A percentile compares a stretch with the other conserved stretches of the same genome.
phyloP scores from a whole-genome alignment of 495 filamentous ascomycete species.

The Haplographium delicatum region DNA sequence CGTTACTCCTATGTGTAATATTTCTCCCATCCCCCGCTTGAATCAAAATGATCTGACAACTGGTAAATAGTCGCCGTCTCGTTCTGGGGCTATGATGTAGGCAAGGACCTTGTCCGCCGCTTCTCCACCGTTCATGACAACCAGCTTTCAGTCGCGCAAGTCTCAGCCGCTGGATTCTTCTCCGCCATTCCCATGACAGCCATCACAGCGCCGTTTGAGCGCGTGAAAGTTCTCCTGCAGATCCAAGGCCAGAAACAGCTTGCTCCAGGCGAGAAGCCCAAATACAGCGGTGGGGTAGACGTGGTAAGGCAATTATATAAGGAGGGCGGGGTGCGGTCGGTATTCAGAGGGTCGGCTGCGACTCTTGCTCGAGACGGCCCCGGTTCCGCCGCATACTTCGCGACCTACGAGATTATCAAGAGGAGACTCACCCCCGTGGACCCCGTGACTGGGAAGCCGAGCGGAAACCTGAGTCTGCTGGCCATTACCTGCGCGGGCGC shows the following conservation, averaged over 20 bases:
- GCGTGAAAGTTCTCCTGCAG: conserved; percentile 96
- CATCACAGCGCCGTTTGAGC: conserved; percentile 97
- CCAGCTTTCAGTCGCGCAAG: conserved; percentile 72
- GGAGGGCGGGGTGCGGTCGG: conserved; percentile 82
- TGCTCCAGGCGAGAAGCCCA: conserved; percentile 83
- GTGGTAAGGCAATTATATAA: conserved; percentile 94
- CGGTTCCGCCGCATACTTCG: conserved; percentile 92
- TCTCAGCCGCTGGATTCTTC: conserved; percentile 94
- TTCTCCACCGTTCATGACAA: conserved; percentile 61
- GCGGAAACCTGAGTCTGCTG: conserved; percentile 66
- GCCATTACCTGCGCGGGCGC: conserved; percentile 87
- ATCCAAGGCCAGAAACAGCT: conserved; percentile 90
- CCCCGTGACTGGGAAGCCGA: conserved; percentile 62
- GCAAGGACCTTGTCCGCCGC: conserved; percentile 75
- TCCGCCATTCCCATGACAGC: conserved; percentile 95
- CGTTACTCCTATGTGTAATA: conserved; percentile 98
- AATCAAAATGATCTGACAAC: conserved; percentile 4
- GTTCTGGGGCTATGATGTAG: conserved; percentile 98
- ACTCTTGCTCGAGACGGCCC: conserved; percentile 92
- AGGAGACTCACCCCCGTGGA: conserved; percentile 79
- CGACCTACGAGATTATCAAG: conserved; percentile 95
- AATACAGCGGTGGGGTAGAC: conserved; percentile 82
- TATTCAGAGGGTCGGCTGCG: conserved; percentile 86
- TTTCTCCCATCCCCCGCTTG: not conserved
- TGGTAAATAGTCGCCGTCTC: conserved; percentile 76